Conservation (phyloP, 2,329 filamentous ascomycete species). For the Fusarium subtropicale region DNA sequence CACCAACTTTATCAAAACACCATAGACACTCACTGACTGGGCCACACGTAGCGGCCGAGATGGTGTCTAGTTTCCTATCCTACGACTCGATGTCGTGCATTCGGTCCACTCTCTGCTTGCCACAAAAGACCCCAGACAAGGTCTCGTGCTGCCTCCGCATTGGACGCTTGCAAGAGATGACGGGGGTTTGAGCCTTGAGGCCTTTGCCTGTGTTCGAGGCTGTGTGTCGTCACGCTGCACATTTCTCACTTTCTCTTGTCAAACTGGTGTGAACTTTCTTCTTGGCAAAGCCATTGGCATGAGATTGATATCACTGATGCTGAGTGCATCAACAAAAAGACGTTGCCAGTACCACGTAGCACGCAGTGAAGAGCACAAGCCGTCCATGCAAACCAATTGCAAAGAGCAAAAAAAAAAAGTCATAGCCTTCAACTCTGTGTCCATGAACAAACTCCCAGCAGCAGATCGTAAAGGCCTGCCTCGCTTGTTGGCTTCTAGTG, state of each 20-base stretch:
- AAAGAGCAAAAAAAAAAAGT: not conserved
- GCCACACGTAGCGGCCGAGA: slow-evolving; percentile 32
- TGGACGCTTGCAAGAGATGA: slow-evolving; percentile 45
- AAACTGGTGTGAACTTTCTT: slow-evolving; percentile 41
- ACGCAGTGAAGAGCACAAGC: not conserved
- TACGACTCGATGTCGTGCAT: slow-evolving; percentile 59
- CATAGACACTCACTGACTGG: slow-evolving; percentile 35
- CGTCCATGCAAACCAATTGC: not conserved
- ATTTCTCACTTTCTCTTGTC: slow-evolving; percentile 28
- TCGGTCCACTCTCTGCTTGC: slow-evolving; percentile 40
- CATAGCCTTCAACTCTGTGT: slow-evolving; percentile 7
- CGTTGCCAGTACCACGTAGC: slow-evolving; percentile 6
- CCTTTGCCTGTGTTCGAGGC: slow-evolving; percentile 40
- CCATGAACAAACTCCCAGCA: slow-evolving; percentile 11
- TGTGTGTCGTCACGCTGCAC: slow-evolving; percentile 46
- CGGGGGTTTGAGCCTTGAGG: slow-evolving; percentile 31
- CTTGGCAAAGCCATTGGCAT: slow-evolving; percentile 34
- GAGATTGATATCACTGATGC: slow-evolving; percentile 2
- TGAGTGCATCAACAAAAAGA: slow-evolving; percentile 2
- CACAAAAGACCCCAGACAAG: slow-evolving; percentile 44
- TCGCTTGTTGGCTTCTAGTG: slow-evolving; percentile 24
- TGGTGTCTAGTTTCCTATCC: slow-evolving; percentile 26
- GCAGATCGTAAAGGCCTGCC: slow-evolving; percentile 21
- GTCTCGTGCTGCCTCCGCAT: slow-evolving; percentile 51
- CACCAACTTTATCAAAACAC: slow-evolving; percentile 40